Conservation (phyloP, 2,329 filamentous ascomycete species). For the Phoma herbarum region DNA sequence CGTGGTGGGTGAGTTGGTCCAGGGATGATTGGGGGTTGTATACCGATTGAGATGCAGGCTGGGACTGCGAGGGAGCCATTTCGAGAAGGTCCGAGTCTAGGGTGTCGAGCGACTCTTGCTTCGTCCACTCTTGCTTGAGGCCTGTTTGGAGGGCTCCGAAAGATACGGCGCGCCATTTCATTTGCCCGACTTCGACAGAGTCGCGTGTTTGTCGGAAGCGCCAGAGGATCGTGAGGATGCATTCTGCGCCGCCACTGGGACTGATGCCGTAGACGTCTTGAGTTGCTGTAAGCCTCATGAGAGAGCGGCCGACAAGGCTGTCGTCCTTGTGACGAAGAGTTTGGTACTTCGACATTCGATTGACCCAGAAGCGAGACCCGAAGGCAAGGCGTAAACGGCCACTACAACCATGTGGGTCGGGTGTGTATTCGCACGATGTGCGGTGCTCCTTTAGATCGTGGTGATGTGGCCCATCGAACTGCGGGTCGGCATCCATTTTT, state of each 20-base stretch:
- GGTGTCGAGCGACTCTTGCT: slow-evolving; percentile 26
- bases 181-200: slow-evolving; percentile 39
- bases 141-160: slow-evolving; percentile 23
- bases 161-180: slow-evolving; percentile 48
- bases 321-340: slow-evolving; percentile 30
- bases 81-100: slow-evolving; percentile 16
- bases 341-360: slow-evolving; percentile 45
- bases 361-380: slow-evolving; percentile 56
- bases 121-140: slow-evolving; percentile 26
- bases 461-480: slow-evolving; percentile 31
- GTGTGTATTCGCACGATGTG: slow-evolving; percentile 32
- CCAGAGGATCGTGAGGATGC: slow-evolving; percentile 52
- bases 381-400: slow-evolving; percentile 49
- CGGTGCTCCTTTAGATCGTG: slow-evolving; percentile 35
- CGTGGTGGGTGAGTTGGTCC: slow-evolving; percentile 25
- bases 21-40: slow-evolving; percentile 28
- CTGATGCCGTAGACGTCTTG: slow-evolving; percentile 54
- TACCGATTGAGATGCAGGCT: slow-evolving; percentile 10
- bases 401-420: slow-evolving; percentile 24
- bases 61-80: slow-evolving; percentile 1
- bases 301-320: slow-evolving; percentile 39
- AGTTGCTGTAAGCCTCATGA: slow-evolving; percentile 52
- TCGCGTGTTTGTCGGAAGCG: slow-evolving; percentile 46
- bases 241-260: slow-evolving; percentile 34
- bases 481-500: slow-evolving; percentile 31